Evolutionary conservation across 345 rosid species (phyloP), one percentile per base, ranked within the genome.

Genomic region (Durio zibethinus): DNA sequence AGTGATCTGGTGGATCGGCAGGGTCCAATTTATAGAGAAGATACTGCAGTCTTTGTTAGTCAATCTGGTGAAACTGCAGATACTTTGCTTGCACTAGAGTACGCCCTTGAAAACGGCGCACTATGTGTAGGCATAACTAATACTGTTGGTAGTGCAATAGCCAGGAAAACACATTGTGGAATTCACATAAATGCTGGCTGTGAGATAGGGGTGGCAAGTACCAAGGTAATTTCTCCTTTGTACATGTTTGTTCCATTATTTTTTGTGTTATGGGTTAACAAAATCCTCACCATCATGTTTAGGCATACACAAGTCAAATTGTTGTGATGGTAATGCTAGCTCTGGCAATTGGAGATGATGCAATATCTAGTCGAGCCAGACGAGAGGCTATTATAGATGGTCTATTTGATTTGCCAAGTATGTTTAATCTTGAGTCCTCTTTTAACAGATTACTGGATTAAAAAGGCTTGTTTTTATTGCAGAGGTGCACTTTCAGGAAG

Each of bases 241-340:
- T 62, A 1, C 68, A 75, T 57, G 59, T 31, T 76, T 61, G 43
- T 62, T 71, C 23, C 16, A 42, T 52, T 25, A 43, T 52, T 52
- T 52, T 48, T 16, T 40, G 23, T 14, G 16, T 40, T 48, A 71
- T 74, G 77, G 65, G 5, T 76, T 77, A 35, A 78, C 50, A 45
- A 31, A 16, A 35, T 36, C 66, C 48, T 52, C 42, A 42, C 10
- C n/a, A 9, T 47, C 63, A 57, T 81, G 66, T 9, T 68, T 80
- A 94, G 99, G 99, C 99, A 69, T 95, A 93, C 82, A 95, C 99
- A 54, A 95, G 99, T 87, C 99, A 95, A 83, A 95, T 95, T 64
- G 98, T 90, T 61, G 99, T 92, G 74, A 91, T 95, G 99, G 98
- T 89, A 31, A 95, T 95, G 98, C 82, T 95, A 83, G 99, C 98